Percentiles rank a stretch among this genome's conserved stretches.
phyloP scores from a whole-genome alignment of 2,329 filamentous ascomycete genomes.

The Aspergillus felis region DNA sequence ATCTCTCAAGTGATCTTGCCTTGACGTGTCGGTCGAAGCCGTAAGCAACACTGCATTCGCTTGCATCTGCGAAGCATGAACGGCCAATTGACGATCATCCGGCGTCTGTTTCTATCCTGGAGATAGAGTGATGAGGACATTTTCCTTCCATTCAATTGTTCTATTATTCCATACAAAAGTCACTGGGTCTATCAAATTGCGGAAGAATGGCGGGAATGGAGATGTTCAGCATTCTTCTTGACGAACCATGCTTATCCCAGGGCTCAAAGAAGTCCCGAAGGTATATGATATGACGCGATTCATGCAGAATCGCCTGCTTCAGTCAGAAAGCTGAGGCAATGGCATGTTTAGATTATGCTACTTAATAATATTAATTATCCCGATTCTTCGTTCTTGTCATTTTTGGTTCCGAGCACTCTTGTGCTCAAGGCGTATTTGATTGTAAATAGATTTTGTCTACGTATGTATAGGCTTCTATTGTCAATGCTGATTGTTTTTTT shows the following conservation, averaged over 20 bases:
- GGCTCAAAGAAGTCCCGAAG: slow-evolving; percentile 4
- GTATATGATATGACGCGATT: slow-evolving; percentile 20
- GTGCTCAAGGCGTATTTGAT: not conserved
- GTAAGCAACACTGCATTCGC: not conserved
- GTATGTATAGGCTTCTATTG: not conserved
- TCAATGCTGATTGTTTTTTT: not conserved
- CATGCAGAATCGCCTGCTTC: slow-evolving; percentile 11
- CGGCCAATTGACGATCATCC: slow-evolving; percentile 7
- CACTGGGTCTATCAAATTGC: not conserved
- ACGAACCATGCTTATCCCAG: not conserved
- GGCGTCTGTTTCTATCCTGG: slow-evolving; percentile 21
- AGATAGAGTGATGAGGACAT: slow-evolving; percentile 17
- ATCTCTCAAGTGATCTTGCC: not conserved
- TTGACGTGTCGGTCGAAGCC: not conserved
- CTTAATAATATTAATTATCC: slow-evolving; percentile 27
- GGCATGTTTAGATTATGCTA: slow-evolving; percentile 17
- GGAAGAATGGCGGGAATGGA: not conserved
- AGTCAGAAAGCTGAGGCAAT: slow-evolving; percentile 1
- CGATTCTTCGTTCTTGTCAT: not conserved
- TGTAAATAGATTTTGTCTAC: not conserved
- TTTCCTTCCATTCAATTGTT: slow-evolving; percentile 8
- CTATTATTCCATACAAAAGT: slow-evolving; percentile 9
- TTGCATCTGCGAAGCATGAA: not conserved
- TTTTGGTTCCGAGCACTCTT: not conserved
- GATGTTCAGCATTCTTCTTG: not conserved